These are phyloP conservation scores for Tilletia indica DNA, from an alignment of 1,284 basidiomycete genomes.

Conservation along the genomic window DNA sequence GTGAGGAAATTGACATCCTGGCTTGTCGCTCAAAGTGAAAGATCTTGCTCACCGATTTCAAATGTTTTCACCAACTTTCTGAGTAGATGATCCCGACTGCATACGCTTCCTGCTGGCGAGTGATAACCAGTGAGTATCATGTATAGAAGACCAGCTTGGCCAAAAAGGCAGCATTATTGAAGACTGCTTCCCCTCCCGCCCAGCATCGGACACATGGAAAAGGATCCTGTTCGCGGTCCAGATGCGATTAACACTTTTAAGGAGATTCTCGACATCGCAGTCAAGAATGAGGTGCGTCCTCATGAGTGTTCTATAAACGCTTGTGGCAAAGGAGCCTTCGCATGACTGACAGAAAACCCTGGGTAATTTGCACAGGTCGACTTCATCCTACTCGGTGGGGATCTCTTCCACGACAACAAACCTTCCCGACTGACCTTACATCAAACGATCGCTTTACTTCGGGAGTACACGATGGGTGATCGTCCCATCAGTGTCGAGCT, in stretches of 20 bases:
- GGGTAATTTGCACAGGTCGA: constrained; percentile 24
- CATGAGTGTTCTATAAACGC: constrained; percentile 2
- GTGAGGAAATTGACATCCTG: background rate
- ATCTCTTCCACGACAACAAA: constrained; percentile 96
- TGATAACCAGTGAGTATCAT: constrained; percentile 18
- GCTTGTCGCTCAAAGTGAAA: too few relatives aligned
- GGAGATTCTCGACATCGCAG: constrained; percentile 87
- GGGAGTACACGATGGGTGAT: constrained; percentile 86
- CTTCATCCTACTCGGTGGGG: constrained; percentile 79
- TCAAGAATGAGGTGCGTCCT: constrained; percentile 71
- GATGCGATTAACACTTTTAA: constrained; percentile 93
- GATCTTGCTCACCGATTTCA: background rate
- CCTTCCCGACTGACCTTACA: constrained; percentile 80
- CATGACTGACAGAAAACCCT: background rate
- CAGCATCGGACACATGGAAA: constrained; percentile 91
- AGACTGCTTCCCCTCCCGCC: background rate
- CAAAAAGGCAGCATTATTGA: background rate
- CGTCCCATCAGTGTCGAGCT: constrained; percentile 82
- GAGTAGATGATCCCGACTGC: constrained; percentile 12
- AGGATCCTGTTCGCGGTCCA: constrained; percentile 88
- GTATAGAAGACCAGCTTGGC: background rate
- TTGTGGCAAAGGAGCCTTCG: background rate
- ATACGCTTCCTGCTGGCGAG: constrained; percentile 12
- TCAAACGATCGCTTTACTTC: constrained; percentile 74
- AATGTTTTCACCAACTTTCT: background rate